These are phyloP conservation scores for Penicillium tannophilum DNA, from an alignment of 495 filamentous ascomycete species.

Conservation along the genomic window DNA sequence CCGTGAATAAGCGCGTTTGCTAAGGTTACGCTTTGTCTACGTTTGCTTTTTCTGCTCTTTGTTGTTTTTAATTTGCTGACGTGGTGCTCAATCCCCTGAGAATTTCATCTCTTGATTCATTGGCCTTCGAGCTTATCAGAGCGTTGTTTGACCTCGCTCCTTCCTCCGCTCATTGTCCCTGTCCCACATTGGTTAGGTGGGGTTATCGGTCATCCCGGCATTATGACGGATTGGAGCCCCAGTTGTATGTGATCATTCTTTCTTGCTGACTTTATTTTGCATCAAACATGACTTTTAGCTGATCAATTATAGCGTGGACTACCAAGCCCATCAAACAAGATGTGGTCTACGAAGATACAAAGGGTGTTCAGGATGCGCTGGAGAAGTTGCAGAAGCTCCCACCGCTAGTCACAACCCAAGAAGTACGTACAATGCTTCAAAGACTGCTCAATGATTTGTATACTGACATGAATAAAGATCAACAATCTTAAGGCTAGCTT, in stretches of 20 bases:
- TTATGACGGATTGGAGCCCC: slow-evolving; percentile 38
- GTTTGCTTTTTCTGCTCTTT: slow-evolving; percentile 7
- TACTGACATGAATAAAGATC: slow-evolving; percentile 54
- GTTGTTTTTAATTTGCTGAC: slow-evolving; percentile 3
- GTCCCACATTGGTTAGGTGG: slow-evolving; percentile 14
- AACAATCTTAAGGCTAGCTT: slow-evolving; percentile 72
- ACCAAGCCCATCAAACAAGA: slow-evolving; percentile 90
- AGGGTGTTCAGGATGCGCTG: slow-evolving; percentile 64
- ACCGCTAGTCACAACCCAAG: slow-evolving; percentile 84
- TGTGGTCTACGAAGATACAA: slow-evolving; percentile 73
- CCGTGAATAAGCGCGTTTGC: slow-evolving; percentile 30
- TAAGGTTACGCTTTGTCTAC: not conserved
- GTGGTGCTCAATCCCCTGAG: not conserved
- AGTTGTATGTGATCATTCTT: slow-evolving; percentile 28
- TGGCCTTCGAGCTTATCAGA: not conserved
- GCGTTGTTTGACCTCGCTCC: slow-evolving; percentile 2
- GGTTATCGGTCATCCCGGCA: slow-evolving; percentile 14
- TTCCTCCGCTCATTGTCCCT: slow-evolving; percentile 7
- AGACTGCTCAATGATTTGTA: not conserved
- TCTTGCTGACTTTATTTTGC: not conserved
- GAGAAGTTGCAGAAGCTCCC: slow-evolving; percentile 75
- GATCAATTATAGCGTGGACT: slow-evolving; percentile 66
- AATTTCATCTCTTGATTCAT: not conserved
- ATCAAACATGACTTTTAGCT: not conserved
- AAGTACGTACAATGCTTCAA: slow-evolving; percentile 44